phyloP scores from a whole-genome alignment of 495 filamentous ascomycete species.

The Annulohypoxylon maeteangense region DNA sequence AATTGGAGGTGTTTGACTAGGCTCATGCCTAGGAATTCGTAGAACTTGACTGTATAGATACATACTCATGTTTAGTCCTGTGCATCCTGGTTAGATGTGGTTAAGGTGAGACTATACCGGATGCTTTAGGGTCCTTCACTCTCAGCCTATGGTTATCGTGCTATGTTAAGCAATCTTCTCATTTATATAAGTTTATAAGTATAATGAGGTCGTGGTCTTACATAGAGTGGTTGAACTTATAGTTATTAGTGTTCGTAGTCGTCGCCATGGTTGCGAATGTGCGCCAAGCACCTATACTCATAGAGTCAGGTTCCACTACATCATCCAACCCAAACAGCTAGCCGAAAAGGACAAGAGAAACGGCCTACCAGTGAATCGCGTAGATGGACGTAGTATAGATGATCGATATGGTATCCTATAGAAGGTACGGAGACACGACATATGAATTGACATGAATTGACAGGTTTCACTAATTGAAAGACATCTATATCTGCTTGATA shows the following conservation, averaged over 20 bases:
- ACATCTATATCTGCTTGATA: too few species aligned
- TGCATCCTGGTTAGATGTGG: not conserved
- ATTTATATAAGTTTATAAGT: not conserved
- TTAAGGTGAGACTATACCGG: slow-evolving; percentile 57
- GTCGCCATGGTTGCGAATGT: slow-evolving; percentile 70
- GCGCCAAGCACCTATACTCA: slow-evolving; percentile 24
- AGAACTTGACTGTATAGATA: slow-evolving; percentile 78
- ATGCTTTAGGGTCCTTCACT: slow-evolving; percentile 92
- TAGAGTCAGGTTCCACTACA: not conserved
- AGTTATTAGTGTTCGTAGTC: slow-evolving; percentile 77
- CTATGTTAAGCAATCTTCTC: slow-evolving; percentile 8
- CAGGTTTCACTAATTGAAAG: too few species aligned
- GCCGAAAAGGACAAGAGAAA: not conserved
- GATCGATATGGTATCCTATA: slow-evolving; percentile 21
- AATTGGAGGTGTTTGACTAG: slow-evolving; percentile 78
- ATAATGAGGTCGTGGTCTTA: slow-evolving; percentile 51
- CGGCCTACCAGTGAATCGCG: slow-evolving; percentile 3
- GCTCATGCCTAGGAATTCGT: slow-evolving; percentile 91
- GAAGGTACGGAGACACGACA: slow-evolving; percentile 28
- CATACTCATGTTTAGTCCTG: not conserved
- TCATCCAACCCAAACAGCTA: not conserved
- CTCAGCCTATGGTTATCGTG: slow-evolving; percentile 71
- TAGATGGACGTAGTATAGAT: slow-evolving; percentile 6
- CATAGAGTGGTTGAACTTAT: slow-evolving; percentile 88
- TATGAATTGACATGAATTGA: slow-evolving; percentile 9